Evolutionary conservation across 768 basidiomycete species (phyloP), one percentile per base, ranked within the genome.

Genomic region (Phlegmacium glaucopus): DNA sequence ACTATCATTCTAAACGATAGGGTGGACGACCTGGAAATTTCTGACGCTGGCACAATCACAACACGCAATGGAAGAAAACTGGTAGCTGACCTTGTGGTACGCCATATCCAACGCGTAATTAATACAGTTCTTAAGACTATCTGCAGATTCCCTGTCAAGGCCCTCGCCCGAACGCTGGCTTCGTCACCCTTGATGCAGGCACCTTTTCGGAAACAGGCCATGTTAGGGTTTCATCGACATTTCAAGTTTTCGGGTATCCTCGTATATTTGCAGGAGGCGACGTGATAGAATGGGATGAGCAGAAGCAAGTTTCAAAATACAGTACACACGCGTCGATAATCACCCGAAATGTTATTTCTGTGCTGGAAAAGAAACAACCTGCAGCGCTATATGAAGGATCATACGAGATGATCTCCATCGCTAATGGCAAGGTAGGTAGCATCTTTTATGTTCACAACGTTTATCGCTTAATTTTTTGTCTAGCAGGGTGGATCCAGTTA

Each of bases 221-320:
- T 41, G 74, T 85, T 42, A 77, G 75, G 47, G 72, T 87, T n/a
- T 59, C 63, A 28, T 70, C 79, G 3, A 84, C 80, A 1, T 69
- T 87, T 32, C 82, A 85, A 55, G 59, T 87, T 6, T 55, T 55
- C n/a, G 65, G 62, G 0, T 63, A 82, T 58, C 65, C 76, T 0
- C 71, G 70, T 44, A 75, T 87, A 12, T 85, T 82, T 48, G 87
- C 85, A 0, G 72, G 66, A 3, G 85, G 85, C 4, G 86, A 88
- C 55, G 71, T 80, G 45, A 74, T 81, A 45, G 80, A 83, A 37
- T 79, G 76, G 69, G 48, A 64, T 1, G 86, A 86, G 61, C 79
- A 85, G 61, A 86, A 85, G 54, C 82, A 73, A 41, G 60, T 63
- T 4, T 61, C 50, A 12, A 85, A 87, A 59, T 68, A 66, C 1